Conservation (phyloP, 495 filamentous ascomycete genomes). For the Penicillium bialowiezense region DNA sequence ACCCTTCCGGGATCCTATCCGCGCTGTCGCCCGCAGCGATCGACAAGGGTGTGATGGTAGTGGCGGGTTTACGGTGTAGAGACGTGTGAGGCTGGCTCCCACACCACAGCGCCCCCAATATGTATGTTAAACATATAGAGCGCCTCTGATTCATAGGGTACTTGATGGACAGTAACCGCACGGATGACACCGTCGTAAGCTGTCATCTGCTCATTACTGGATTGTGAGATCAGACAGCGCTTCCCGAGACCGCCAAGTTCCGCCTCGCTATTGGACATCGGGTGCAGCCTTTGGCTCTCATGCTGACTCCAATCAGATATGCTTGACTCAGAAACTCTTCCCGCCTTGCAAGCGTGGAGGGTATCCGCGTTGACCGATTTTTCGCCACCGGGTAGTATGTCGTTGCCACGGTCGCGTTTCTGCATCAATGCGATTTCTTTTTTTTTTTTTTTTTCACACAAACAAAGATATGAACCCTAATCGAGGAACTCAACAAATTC, state of each 20-base stretch:
- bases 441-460: no score
- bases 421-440: neutral
- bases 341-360: neutral
- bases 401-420: slow-evolving; percentile 2
- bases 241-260: neutral
- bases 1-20: slow-evolving; percentile 8
- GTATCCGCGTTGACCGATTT: slow-evolving; percentile 4
- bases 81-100: slow-evolving; percentile 4
- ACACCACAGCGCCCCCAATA: no score
- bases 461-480: no score
- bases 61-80: slow-evolving; percentile 7
- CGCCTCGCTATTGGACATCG: neutral
- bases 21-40: slow-evolving; percentile 12
- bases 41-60: slow-evolving; percentile 5
- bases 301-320: neutral
- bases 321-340: neutral
- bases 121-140: neutral
- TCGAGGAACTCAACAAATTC: no score
- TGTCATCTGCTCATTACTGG: neutral
- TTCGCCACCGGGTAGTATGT: slow-evolving; percentile 8
- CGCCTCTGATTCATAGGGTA: neutral
- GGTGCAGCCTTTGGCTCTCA: neutral
- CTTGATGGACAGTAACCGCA: neutral
- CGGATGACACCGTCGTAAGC: slow-evolving; percentile 3
- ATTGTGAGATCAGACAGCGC: slow-evolving; percentile 2